Base-by-base conservation (phyloP, 805 yeast species). In the Cyberlindnera euphorbiae region DNA sequence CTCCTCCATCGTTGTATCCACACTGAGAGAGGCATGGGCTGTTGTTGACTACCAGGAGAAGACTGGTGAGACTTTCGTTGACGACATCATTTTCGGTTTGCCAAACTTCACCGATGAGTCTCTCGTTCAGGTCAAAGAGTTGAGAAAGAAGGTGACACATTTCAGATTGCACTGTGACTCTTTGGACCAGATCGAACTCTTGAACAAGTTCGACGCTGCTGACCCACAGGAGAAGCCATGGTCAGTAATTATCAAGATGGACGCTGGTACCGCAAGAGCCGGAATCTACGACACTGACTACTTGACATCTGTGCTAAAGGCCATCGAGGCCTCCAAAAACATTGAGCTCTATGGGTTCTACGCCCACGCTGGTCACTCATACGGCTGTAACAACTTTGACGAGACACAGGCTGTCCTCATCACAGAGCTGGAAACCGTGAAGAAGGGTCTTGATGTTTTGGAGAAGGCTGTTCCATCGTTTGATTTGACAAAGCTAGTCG, bases 291-390 rank as follows among this genome's bases (percentile, higher is more conserved):
- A 19, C 65, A 55, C 19, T 1, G 58, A 55, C 1, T 60, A 56
- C 18, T 53, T 79, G n/a, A 41, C 52, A 0, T 40, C 54, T 1
- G 49, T 71, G 4, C 46, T 80, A 13, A 46, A 56, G 23, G 52
- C 56, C 13, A 43, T 68, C 11, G 33, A 43, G 4, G 45, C 53
- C 4, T 39, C 58, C 3, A 51, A 55, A 2, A 46, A 56, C 26
- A 64, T 79, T 9, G 62, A 68, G 8, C 40, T 82, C 12, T 75
- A 64, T 49, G 94, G 94, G 0, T 74, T 83, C 48, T 84, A 84
- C 56, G 78, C 83, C 26, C 93, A 84, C 60, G 84, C 87, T 1
- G 94, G 94, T 3, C 84, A 79, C 52, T 78, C 89, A 0, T 84
- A 84, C 50, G 61, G 62, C 1, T 63, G 81, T 0, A 56, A 59